Conservation (phyloP, 208 protist genomes). For the Jaenimonas drosophilae region DNA sequence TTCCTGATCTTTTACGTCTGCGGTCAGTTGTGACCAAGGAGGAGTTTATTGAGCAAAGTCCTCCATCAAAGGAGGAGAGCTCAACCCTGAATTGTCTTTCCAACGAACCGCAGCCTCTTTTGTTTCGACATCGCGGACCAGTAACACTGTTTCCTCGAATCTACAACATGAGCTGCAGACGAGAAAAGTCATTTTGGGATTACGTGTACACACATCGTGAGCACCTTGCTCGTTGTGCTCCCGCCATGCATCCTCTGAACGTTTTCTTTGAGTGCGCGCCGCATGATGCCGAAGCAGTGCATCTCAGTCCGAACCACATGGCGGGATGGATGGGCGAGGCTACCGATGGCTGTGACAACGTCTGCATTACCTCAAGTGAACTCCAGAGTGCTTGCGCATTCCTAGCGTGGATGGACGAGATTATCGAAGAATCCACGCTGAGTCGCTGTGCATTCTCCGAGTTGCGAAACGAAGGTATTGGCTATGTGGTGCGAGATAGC, state of each 20-base stretch:
- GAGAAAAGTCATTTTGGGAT: conserved; percentile 53
- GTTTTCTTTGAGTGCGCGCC: conserved; percentile 68
- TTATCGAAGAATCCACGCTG: conserved; percentile 69
- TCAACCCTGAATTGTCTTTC: too few relatives aligned
- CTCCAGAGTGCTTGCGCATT: conserved; percentile 30
- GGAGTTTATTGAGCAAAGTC: conserved; percentile 82
- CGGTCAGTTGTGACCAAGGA: conserved; percentile 38
- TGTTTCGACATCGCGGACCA: conserved; percentile 56
- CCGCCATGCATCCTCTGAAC: conserved; percentile 56
- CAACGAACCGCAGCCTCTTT: too few relatives aligned
- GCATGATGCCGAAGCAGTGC: conserved; percentile 17
- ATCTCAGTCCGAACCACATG: conserved; percentile 2
- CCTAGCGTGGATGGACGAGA: conserved; percentile 62
- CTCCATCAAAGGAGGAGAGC: too few relatives aligned
- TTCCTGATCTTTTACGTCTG: conserved; percentile 34
- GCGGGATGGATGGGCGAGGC: conserved; percentile 51
- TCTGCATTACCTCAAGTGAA: conserved; percentile 32
- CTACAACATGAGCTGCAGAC: conserved; percentile 47
- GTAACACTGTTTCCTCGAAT: conserved; percentile 62
- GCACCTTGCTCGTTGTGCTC: conserved; percentile 46
- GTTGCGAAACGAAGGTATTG: conserved; percentile 38
- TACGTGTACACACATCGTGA: conserved; percentile 36
- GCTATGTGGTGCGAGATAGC: conserved; percentile 61
- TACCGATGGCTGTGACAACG: conserved; percentile 35
- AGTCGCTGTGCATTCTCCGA: conserved; percentile 33